Evolutionary conservation across 2,329 filamentous ascomycete genomes (phyloP).

Genomic region (Celoporthe dispersa): DNA sequence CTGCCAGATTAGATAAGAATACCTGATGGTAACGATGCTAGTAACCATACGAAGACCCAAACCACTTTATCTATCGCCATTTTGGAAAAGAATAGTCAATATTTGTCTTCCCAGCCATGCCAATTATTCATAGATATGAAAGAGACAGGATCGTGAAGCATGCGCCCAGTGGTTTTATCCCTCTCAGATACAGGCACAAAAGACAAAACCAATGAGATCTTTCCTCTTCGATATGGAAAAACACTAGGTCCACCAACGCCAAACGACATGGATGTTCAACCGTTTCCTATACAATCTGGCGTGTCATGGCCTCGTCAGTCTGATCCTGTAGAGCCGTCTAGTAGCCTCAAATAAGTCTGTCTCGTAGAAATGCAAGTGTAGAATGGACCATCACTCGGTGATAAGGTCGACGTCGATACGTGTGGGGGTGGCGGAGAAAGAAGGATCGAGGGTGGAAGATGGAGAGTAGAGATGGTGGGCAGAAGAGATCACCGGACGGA

Average conservation of each 20-base stretch:
- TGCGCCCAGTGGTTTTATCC: constrained; percentile 1
- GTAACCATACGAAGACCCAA: constrained; percentile 2
- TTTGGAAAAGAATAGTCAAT: constrained; percentile 16
- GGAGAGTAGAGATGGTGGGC: not conserved
- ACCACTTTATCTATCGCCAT: constrained; percentile 28
- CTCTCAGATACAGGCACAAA: constrained; percentile 16
- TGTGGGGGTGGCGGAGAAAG: not conserved
- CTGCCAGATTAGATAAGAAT: constrained; percentile 14
- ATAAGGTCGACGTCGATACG: constrained; percentile 22
- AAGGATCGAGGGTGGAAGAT: not conserved
- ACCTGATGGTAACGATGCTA: constrained; percentile 10
- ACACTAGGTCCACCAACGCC: constrained; percentile 28
- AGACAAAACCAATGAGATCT: constrained; percentile 26
- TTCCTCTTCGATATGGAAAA: constrained; percentile 29
- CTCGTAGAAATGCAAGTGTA: constrained; percentile 24
- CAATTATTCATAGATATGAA: constrained; percentile 20
- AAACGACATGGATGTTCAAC: constrained; percentile 21
- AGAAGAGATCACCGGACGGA: not conserved
- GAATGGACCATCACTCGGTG: constrained; percentile 14
- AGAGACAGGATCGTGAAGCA: not conserved
- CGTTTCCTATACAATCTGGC: constrained; percentile 28
- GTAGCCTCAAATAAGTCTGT: constrained; percentile 20
- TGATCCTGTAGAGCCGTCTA: constrained; percentile 21
- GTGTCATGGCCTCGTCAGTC: constrained; percentile 29
- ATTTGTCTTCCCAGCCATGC: constrained; percentile 30